A percentile compares a stretch with the other conserved stretches of the same genome.
phyloP scores from a whole-genome alignment of 2,329 filamentous ascomycete genomes.

The Fusarium sp. region DNA sequence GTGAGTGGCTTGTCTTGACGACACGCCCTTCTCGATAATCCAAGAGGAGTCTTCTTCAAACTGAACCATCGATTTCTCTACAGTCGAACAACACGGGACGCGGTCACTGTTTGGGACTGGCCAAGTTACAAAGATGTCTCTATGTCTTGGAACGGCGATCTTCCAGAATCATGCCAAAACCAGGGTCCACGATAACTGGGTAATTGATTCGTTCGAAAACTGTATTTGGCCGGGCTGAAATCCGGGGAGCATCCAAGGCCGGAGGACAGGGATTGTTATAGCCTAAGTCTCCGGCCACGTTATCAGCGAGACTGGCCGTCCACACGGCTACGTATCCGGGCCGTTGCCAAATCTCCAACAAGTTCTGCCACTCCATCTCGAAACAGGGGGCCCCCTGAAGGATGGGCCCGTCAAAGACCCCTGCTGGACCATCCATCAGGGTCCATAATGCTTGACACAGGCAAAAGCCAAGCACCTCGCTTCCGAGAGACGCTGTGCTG shows the following conservation, averaged over 20 bases:
- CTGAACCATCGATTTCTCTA: conserved; percentile 24
- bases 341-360: conserved; percentile 51
- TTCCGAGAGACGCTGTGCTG: conserved; percentile 43
- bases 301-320: conserved; percentile 50
- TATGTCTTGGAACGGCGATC: conserved; percentile 46
- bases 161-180: conserved; percentile 53
- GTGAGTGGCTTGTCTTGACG: conserved; percentile 15
- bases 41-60: conserved; percentile 13
- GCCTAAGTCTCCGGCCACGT: conserved; percentile 48
- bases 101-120: conserved; percentile 29
- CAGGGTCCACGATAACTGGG: conserved; percentile 34
- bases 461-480: conserved; percentile 46
- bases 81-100: conserved; percentile 30
- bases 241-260: conserved; percentile 52
- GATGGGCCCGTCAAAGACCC: conserved; percentile 11
- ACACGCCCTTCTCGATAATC: conserved; percentile 10
- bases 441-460: conserved; percentile 43
- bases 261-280: conserved; percentile 46
- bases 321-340: conserved; percentile 55
- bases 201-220: conserved; percentile 38
- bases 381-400: conserved; percentile 33
- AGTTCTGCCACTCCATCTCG: conserved; percentile 38
- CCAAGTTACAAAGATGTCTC: not conserved
- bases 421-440: conserved; percentile 44
- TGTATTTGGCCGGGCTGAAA: conserved; percentile 49